phyloP scores from a whole-genome alignment of 2,329 filamentous ascomycete genomes.

The Fusarium multiceps region DNA sequence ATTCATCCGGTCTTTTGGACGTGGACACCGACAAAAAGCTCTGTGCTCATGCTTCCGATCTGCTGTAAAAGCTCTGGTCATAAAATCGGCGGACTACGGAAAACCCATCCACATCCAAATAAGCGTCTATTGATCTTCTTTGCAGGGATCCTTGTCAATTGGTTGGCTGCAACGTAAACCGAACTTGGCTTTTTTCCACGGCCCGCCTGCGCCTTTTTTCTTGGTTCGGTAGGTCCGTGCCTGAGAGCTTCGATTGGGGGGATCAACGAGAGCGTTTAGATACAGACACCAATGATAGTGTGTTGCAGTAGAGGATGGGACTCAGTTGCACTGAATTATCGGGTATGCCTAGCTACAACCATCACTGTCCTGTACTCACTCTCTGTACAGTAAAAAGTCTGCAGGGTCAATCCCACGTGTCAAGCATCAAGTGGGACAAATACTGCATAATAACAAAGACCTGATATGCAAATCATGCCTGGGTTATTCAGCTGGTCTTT shows the following conservation, averaged over 20 bases:
- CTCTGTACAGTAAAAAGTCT: neutral
- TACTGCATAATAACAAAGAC: constrained; percentile 20
- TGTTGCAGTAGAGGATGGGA: neutral
- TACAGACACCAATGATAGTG: neutral
- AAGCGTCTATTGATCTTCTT: constrained; percentile 29
- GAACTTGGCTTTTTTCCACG: neutral
- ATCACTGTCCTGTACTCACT: neutral
- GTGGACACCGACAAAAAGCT: neutral
- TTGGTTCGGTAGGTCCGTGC: constrained; percentile 3
- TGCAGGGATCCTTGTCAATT: constrained; percentile 18
- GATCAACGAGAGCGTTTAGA: neutral
- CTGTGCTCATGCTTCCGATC: neutral
- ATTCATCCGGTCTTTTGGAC: constrained; percentile 1
- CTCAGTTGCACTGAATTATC: neutral
- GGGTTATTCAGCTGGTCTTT: constrained; percentile 6
- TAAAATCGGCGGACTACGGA: constrained; percentile 34
- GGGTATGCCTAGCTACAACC: neutral
- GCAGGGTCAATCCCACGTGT: constrained; percentile 28
- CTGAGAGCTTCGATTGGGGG: neutral
- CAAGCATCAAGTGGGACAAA: constrained; percentile 35
- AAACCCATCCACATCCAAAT: neutral
- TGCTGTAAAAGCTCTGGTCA: neutral
- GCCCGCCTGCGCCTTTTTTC: constrained; percentile 7
- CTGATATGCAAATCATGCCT: constrained; percentile 31
- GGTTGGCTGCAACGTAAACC: constrained; percentile 10